Evolutionary conservation across 2,329 filamentous ascomycete species (phyloP), one percentile per base, ranked within the genome.

Genomic region (Cercospora beticola): DNA sequence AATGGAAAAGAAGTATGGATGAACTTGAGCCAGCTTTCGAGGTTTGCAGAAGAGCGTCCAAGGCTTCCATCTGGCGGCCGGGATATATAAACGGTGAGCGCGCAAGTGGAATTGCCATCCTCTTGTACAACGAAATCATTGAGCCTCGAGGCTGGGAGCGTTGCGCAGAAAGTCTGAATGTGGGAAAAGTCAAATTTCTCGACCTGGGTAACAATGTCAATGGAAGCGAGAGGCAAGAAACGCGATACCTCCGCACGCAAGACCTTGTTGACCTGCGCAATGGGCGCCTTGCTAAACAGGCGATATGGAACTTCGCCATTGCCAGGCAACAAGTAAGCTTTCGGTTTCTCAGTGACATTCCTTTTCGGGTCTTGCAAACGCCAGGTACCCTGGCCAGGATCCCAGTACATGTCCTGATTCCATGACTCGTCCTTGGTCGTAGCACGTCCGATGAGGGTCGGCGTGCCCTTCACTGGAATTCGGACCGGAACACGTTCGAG

Each of bases 131-230:
- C 33, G 26, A 67, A 64, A 3, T 63, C 52, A 21, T 60, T 28
- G 9, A 57, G 52, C 57, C 60, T 52, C 9, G 52, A 28, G 4
- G 33, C 33, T 23, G 65, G 65, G 3, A 67, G 26, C 5, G 46
- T 12, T 58, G 60, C 36, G 18, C 64, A 14, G 18, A 67, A 63
- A 30, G 65, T 60, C 49, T 62, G 59, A 9, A 67, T 33, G 31
- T 40, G 46, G 14, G 23, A 30, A 33, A 67, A 67, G 21, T 67
- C 65, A 5, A 63, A 67, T 16, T 64, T 40, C 9, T 36, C 18
- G 6, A 67, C 18, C 54, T 64, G 59, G 21, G 60, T 30, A 1
- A 67, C 60, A 5, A 67, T n/a, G 18, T 67, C 60, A 43, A 67
- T 40, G 52, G 31, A 18, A 10, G 60, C 40, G n/a, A 58, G 36